These are phyloP conservation scores for Rhynchospora pubera DNA, from an alignment of 176 grass and related monocot species.

Conservation along the genomic window DNA sequence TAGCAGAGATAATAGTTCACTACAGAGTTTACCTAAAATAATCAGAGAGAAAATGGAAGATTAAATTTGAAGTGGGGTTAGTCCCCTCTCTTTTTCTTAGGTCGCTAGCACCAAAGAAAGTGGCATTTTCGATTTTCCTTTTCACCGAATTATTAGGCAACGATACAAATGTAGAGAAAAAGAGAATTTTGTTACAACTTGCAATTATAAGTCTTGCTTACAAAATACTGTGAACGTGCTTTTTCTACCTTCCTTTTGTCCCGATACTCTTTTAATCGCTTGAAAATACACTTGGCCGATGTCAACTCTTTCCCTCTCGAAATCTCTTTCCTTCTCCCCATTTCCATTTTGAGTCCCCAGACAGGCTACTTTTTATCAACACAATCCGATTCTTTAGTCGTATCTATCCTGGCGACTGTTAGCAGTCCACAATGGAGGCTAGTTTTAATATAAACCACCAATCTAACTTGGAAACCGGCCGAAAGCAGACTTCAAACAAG, in stretches of 20 bases:
- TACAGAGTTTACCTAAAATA: too few relatives aligned
- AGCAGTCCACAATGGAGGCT: neutral
- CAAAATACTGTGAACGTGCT: neutral
- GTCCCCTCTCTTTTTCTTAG: neutral
- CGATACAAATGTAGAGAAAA: neutral
- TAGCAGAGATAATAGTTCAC: too few relatives aligned
- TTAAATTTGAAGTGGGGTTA: neutral
- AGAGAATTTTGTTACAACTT: too few relatives aligned
- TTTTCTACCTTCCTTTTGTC: neutral
- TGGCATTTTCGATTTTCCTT: neutral
- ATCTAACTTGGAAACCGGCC: neutral
- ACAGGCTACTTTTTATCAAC: neutral
- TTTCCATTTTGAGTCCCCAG: neutral
- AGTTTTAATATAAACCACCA: slow-evolving; percentile 16
- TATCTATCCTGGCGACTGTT: neutral
- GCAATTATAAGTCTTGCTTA: neutral
- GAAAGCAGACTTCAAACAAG: slow-evolving; percentile 3
- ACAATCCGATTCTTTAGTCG: neutral
- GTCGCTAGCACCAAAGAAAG: neutral
- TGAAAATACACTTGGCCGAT: neutral
- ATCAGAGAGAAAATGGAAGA: too few relatives aligned
- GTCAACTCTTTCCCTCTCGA: neutral
- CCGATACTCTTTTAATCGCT: neutral
- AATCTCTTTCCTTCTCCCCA: neutral
- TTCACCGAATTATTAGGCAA: neutral